A percentile compares a stretch with the other conserved stretches of the same genome.
Evolutionary conservation across 768 basidiomycete species (phyloP).

Genomic region (Leccinum obscurum): DNA sequence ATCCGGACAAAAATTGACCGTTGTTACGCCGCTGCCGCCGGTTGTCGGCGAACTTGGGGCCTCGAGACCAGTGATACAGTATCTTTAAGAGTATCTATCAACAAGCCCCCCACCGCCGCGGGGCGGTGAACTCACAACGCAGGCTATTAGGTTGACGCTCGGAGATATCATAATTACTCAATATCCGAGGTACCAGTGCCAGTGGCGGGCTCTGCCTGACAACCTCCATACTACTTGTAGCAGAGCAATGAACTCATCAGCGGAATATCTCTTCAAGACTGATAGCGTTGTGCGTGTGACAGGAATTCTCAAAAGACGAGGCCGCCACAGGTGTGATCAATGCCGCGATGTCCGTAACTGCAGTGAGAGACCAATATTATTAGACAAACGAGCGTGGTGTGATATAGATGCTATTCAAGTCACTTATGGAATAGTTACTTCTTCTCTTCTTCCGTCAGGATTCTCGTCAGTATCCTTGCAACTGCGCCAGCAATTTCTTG

Average conservation of each 20-base stretch:
- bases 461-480: constrained; percentile 41
- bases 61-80: background rate
- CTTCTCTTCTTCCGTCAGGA: constrained; percentile 28
- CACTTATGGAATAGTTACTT: background rate
- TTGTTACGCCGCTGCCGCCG: background rate
- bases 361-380: background rate
- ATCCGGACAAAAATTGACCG: background rate
- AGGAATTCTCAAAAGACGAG: background rate
- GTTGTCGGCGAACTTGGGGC: background rate
- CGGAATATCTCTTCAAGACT: background rate
- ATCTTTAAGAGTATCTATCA: background rate
- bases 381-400: constrained; percentile 9
- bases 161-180: background rate
- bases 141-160: background rate
- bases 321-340: background rate
- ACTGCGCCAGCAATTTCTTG: constrained; percentile 40
- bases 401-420: background rate
- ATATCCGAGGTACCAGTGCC: background rate
- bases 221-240: background rate
- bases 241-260: background rate
- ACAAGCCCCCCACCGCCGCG: background rate
- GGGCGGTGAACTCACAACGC: background rate
- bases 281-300: background rate
- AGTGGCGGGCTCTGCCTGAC: background rate
- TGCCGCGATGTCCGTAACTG: background rate